These are phyloP conservation scores for Heliosperma pusillum DNA, from an alignment of 148 eudicot species.

Conservation along the genomic window DNA sequence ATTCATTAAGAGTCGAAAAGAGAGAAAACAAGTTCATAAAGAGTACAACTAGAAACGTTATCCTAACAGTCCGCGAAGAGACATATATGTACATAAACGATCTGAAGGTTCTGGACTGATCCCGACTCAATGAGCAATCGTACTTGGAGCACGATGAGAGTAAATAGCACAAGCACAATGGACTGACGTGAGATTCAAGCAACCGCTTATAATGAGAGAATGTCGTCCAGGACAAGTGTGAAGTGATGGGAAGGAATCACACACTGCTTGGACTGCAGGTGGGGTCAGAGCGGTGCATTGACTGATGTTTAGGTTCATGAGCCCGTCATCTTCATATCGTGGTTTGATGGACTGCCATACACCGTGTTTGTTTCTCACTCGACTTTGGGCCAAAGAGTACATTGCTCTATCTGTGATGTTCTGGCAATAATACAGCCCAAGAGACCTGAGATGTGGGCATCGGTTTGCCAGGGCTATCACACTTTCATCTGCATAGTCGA, in stretches of 20 bases:
- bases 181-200: slow-evolving; percentile 76
- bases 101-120: not conserved
- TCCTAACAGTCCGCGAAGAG: not conserved
- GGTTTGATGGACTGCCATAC: slow-evolving; percentile 55
- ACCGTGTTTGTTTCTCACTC: slow-evolving; percentile 53
- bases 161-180: slow-evolving; percentile 77
- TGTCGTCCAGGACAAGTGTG: slow-evolving; percentile 91
- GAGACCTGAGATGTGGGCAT: slow-evolving; percentile 71
- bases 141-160: slow-evolving; percentile 38
- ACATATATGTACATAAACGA: slow-evolving; percentile 4
- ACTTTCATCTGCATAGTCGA: slow-evolving; percentile 64
- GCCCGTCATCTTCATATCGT: slow-evolving; percentile 64
- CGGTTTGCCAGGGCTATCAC: slow-evolving; percentile 83
- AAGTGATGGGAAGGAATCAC: slow-evolving; percentile 83
- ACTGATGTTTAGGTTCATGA: slow-evolving; percentile 83
- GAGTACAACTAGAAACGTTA: not conserved
- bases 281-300: slow-evolving; percentile 98
- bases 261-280: slow-evolving; percentile 85
- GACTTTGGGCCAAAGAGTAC: slow-evolving; percentile 82
- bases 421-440: slow-evolving; percentile 87
- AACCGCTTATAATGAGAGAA: slow-evolving; percentile 91
- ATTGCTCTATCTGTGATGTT: slow-evolving; percentile 91
- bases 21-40: not conserved
- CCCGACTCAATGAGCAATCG: slow-evolving; percentile 26
- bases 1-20: not conserved